Percentiles rank a stretch among this genome's conserved stretches.
Conservation (phyloP, 208 protist species). For the Phytomonas francai region DNA sequence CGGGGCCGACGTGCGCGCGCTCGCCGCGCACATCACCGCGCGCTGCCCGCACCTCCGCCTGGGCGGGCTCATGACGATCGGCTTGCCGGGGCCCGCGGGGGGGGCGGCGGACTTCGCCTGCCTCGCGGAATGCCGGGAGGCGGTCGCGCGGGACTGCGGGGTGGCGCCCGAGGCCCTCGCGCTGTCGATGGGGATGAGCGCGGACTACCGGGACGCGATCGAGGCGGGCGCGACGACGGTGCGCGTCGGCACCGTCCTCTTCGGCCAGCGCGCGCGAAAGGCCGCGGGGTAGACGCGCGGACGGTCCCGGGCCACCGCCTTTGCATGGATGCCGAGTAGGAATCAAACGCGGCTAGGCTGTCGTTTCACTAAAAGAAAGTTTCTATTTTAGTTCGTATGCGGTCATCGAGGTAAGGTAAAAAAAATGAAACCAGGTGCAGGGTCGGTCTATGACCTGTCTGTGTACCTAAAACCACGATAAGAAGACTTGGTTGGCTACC, state of each 20-base stretch:
- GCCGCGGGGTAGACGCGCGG: neutral
- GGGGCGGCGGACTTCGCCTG: conserved; percentile 84
- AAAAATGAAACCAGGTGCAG: too few relatives aligned
- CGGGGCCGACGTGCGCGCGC: conserved; percentile 40
- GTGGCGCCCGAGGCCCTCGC: conserved; percentile 42
- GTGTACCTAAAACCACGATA: neutral
- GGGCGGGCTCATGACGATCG: conserved; percentile 96
- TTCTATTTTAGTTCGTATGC: too few relatives aligned
- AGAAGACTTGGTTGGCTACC: neutral
- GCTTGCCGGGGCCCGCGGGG: conserved; percentile 80
- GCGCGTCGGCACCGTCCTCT: conserved; percentile 92
- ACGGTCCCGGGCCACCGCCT: too few relatives aligned
- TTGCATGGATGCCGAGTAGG: too few relatives aligned
- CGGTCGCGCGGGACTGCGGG: conserved; percentile 49
- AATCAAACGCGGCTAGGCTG: too few relatives aligned
- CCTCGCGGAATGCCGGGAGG: conserved; percentile 45
- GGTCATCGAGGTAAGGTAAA: too few relatives aligned
- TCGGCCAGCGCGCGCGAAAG: conserved; percentile 87
- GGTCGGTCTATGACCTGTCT: neutral
- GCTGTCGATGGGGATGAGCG: conserved; percentile 97
- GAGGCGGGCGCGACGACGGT: conserved; percentile 91
- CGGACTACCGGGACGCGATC: conserved; percentile 93
- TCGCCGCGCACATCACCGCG: conserved; percentile 64
- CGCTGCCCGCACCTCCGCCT: conserved; percentile 81
- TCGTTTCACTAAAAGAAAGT: too few relatives aligned